phyloP scores from a whole-genome alignment of 768 basidiomycete species.

The Harrya chromipes region DNA sequence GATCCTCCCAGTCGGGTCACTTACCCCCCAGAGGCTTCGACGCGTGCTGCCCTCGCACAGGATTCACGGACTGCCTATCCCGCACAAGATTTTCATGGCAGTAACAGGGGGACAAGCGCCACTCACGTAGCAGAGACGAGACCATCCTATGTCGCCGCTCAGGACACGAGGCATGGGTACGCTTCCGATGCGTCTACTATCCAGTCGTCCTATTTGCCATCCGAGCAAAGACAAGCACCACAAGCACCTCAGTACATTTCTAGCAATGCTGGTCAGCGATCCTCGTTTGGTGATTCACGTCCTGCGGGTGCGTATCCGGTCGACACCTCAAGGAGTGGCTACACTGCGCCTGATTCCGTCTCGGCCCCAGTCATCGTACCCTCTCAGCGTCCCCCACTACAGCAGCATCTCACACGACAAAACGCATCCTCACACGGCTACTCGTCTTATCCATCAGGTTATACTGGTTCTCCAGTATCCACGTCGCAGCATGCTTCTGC shows the following conservation, averaged over 20 bases:
- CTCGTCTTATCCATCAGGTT: slow-evolving; percentile 14
- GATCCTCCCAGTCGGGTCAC: slow-evolving; percentile 14
- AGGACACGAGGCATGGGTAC: slow-evolving; percentile 23
- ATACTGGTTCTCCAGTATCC: slow-evolving; percentile 17
- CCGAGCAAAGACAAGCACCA: slow-evolving; percentile 22
- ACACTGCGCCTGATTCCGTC: slow-evolving; percentile 15
- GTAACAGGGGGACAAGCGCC: slow-evolving; percentile 3
- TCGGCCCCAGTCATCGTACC: slow-evolving; percentile 14
- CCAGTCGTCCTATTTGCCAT: slow-evolving; percentile 12
- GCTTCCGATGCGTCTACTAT: slow-evolving; percentile 14
- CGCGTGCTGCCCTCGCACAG: slow-evolving; percentile 16
- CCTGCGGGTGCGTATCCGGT: slow-evolving; percentile 14
- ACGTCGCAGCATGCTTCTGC: slow-evolving; percentile 13
- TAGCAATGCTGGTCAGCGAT: slow-evolving; percentile 12
- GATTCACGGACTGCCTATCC: slow-evolving; percentile 20
- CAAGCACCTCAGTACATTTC: slow-evolving; percentile 17
- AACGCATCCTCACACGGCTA: slow-evolving; percentile 17
- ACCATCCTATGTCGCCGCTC: slow-evolving; percentile 17
- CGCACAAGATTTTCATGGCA: slow-evolving; percentile 17
- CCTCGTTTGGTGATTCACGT: slow-evolving; percentile 25
- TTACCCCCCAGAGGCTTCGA: slow-evolving; percentile 14
- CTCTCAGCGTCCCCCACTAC: slow-evolving; percentile 18
- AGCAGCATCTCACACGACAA: slow-evolving; percentile 21
- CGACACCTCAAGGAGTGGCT: slow-evolving; percentile 14
- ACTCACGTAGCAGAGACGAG: slow-evolving; percentile 19